Evolutionary conservation across 352 stramenopile species (phyloP).

Genomic region (Paralagenidium karlingii): DNA sequence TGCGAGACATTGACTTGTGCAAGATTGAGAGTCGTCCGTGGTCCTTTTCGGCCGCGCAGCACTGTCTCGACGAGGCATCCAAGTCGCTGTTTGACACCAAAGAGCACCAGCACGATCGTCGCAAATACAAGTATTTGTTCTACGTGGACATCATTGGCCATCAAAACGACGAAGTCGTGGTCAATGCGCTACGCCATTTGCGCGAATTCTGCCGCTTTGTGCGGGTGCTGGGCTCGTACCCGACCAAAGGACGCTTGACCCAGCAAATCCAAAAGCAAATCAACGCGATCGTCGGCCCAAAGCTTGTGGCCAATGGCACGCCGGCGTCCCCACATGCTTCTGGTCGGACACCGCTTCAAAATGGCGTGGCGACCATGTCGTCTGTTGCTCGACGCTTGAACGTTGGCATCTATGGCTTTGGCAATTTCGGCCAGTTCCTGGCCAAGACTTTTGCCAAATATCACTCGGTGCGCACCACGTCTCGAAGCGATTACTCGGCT

Average conservation of each 20-base stretch:
- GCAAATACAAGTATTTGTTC: conserved; percentile 73
- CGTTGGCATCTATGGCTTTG: conserved; percentile 95
- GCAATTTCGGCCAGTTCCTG: conserved; percentile 97
- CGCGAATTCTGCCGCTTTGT: conserved; percentile 77
- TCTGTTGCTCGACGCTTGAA: conserved; percentile 79
- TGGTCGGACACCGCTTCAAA: too few species aligned
- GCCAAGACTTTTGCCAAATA: conserved; percentile 91
- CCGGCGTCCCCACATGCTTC: not conserved
- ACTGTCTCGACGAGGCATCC: conserved; percentile 16
- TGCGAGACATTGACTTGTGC: conserved; percentile 44
- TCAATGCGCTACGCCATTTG: conserved; percentile 64
- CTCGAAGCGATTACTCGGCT: conserved; percentile 74
- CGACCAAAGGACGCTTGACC: conserved; percentile 46
- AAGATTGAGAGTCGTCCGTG: conserved; percentile 69
- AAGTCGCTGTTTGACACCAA: conserved; percentile 7
- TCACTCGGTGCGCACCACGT: conserved; percentile 78
- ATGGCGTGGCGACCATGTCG: too few species aligned
- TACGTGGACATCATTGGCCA: conserved; percentile 62
- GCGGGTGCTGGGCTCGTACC: conserved; percentile 76
- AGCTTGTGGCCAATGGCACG: conserved; percentile 27
- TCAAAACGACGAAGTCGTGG: conserved; percentile 44
- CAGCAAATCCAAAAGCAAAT: conserved; percentile 36
- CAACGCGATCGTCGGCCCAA: too few species aligned
- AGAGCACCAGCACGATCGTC: too few species aligned
- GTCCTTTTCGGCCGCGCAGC: conserved; percentile 39